Evolutionary conservation across 148 eudicot genomes (phyloP).

Genomic region (Rhododendron griersonianum): DNA sequence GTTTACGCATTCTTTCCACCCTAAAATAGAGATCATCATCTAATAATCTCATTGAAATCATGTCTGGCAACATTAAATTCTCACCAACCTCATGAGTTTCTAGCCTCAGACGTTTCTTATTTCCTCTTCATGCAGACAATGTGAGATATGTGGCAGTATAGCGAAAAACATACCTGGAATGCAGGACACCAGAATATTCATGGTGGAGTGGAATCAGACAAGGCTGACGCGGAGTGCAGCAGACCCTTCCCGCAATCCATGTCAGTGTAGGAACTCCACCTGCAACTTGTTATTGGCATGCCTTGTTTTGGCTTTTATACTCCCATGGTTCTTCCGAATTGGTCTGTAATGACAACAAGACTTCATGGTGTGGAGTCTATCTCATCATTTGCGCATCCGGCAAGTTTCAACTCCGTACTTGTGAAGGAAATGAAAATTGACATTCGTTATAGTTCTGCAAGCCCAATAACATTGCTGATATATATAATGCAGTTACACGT

Average conservation of each 20-base stretch:
- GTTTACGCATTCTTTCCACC: neutral
- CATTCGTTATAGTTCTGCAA: neutral
- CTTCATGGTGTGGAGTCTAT: neutral
- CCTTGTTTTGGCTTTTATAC: constrained; percentile 26
- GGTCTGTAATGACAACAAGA: neutral
- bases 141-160: constrained; percentile 51
- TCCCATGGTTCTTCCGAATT: constrained; percentile 36
- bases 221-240: constrained; percentile 3
- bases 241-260: neutral
- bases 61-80: neutral
- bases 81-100: neutral
- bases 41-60: neutral
- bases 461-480: neutral
- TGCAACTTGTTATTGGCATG: constrained; percentile 33
- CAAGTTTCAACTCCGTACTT: neutral
- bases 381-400: neutral
- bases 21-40: neutral
- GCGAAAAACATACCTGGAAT: constrained; percentile 37
- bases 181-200: constrained; percentile 16
- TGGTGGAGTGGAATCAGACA: constrained; percentile 16
- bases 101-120: neutral
- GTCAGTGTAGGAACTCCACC: constrained; percentile 11
- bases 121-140: constrained; percentile 25
- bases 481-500: neutral
- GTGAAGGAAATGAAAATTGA: neutral